phyloP scores from a whole-genome alignment of 1,139 yeast genomes.

The Suhomyces yuchorum region DNA sequence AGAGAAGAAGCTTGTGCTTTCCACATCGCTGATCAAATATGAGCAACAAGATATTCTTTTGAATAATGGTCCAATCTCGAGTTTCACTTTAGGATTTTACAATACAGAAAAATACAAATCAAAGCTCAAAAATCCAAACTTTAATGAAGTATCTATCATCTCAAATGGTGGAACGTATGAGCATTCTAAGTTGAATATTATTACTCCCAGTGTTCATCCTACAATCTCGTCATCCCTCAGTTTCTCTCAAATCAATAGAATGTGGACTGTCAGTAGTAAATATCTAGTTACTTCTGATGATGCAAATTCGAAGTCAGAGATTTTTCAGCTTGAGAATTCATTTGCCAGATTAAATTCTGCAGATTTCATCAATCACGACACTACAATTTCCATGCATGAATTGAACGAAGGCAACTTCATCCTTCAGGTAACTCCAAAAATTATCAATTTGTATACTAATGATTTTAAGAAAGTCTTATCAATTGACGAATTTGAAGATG shows the following conservation, averaged over 20 bases:
- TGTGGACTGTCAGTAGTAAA: slow-evolving; percentile 64
- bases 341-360: slow-evolving; percentile 66
- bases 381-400: slow-evolving; percentile 69
- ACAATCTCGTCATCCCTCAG: slow-evolving; percentile 67
- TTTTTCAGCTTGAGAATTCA: slow-evolving; percentile 68
- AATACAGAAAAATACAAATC: slow-evolving; percentile 57
- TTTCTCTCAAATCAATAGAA: slow-evolving; percentile 72
- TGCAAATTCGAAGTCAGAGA: slow-evolving; percentile 63
- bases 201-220: slow-evolving; percentile 68
- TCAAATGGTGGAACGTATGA: slow-evolving; percentile 68
- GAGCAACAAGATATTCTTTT: slow-evolving; percentile 54
- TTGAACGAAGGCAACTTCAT: slow-evolving; percentile 61
- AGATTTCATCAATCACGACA: slow-evolving; percentile 63
- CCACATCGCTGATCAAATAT: slow-evolving; percentile 40
- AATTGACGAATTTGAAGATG: slow-evolving; percentile 42
- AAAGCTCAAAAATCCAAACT: slow-evolving; percentile 69
- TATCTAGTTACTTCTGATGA: slow-evolving; percentile 77
- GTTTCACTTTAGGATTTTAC: slow-evolving; percentile 65
- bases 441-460: slow-evolving; percentile 64
- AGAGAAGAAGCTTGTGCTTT: slow-evolving; percentile 24
- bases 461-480: slow-evolving; percentile 51
- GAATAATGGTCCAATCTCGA: slow-evolving; percentile 76
- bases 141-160: slow-evolving; percentile 64
- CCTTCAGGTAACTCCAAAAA: slow-evolving; percentile 73
- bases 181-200: slow-evolving; percentile 58